Evolutionary conservation across 2,329 filamentous ascomycete genomes (phyloP), one percentile per base, ranked within the genome.

Genomic region (Dothistroma septosporum): DNA sequence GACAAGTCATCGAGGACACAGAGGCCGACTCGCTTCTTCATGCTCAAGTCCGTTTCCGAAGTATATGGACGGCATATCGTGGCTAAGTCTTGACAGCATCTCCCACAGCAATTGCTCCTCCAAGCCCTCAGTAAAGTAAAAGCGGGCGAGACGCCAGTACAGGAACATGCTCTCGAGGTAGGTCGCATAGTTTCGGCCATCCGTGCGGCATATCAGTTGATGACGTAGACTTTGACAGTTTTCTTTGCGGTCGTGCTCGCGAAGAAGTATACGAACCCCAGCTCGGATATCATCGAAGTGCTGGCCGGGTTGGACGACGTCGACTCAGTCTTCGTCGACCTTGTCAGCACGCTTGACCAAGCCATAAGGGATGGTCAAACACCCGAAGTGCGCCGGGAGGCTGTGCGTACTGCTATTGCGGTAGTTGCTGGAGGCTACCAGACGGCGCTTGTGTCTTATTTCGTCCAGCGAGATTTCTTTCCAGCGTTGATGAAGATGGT

Each of bases 401-500:
- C 92, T 8, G 84, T 97, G 32, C 83, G 90, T 68, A 88, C 91
- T 48, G 87, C 92, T 8, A 82, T 97, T 61, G 88, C 92, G 14
- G 87, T 96, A 59, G 90, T 91, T 7, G 91, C 92, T 10, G 92
- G 93, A n/a, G 92, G 92, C 59, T 97, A 97, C 75, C 92, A 96
- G 76, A 97, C 94, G 4, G 94, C 91, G 53, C 82, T 99, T 22
- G 83, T 97, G 58, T 95, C 92, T 1, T 99, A 97, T 76, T 91
- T 99, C 72, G 94, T 94, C 46, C 92, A 97, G 72, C 83, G 91
- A 67, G 94, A 99, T 73, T 82, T 97, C 37, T 99, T 99, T 71
- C 93, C 93, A 21, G 88, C 92, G 9, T 83, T 97, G 57, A 96
- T 97, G 86, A 97, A 95, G 85, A 91, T 94, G 73, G 85, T 95